A percentile compares a stretch with the other conserved stretches of the same genome.
These are phyloP conservation scores for Ligustrum vulgare DNA, from an alignment of 257 asterid species.

Conservation along the genomic window DNA sequence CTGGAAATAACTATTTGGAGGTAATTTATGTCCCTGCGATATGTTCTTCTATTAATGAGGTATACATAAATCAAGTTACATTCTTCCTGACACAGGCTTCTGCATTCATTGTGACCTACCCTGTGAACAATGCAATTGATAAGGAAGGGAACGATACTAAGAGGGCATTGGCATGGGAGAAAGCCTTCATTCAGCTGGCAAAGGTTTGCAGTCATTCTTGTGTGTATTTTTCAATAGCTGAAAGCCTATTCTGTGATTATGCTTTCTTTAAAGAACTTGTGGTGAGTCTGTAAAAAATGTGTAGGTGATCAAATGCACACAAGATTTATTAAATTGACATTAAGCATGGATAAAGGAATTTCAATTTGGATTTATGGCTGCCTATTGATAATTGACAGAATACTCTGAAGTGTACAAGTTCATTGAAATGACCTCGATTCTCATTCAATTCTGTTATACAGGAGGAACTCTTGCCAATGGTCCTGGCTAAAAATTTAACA, in stretches of 20 bases:
- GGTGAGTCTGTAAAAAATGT: not conserved
- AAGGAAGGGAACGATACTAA: slow-evolving; percentile 72
- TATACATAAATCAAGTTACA: slow-evolving; percentile 11
- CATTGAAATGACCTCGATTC: slow-evolving; percentile 13
- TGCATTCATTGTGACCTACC: slow-evolving; percentile 91
- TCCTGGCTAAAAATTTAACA: slow-evolving; percentile 67
- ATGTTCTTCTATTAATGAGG: not conserved
- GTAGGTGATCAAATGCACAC: not conserved
- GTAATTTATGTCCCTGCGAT: slow-evolving; percentile 34
- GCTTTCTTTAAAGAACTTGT: not conserved
- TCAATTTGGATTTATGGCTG: not conserved
- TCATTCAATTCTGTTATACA: slow-evolving; percentile 42
- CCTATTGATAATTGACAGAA: not conserved
- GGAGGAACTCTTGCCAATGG: slow-evolving; percentile 91
- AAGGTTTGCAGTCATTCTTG: slow-evolving; percentile 50
- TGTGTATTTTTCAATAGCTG: not conserved
- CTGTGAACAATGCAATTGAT: slow-evolving; percentile 87
- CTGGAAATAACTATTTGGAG: slow-evolving; percentile 84
- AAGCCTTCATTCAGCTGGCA: slow-evolving; percentile 90
- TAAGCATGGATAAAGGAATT: not conserved
- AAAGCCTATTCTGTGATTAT: not conserved
- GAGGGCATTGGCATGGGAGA: slow-evolving; percentile 94
- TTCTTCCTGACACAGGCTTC: slow-evolving; percentile 67
- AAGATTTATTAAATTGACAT: not conserved
- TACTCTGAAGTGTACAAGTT: not conserved